Base-by-base conservation (phyloP, 179 eudicot species). In the Gypsophila paniculata region DNA sequence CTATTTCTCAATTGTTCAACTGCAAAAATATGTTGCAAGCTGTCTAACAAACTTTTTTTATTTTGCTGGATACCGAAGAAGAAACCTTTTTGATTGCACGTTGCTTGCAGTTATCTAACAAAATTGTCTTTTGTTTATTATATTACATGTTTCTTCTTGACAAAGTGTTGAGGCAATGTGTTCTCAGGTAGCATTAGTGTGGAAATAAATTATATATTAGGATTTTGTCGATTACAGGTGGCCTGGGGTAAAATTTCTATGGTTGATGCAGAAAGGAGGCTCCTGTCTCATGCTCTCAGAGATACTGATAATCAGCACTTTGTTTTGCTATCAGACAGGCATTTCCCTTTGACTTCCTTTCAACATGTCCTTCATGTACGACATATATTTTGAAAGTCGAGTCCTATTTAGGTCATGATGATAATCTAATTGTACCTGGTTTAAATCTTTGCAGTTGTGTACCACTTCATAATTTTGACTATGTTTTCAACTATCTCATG, bases 231-330 rank as follows among this genome's bases (percentile, higher is more conserved):
- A 59, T 61, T 72, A 39, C 81, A 84, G 87, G 87, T 84, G 21
- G 72, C 60, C 22, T 84, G 87, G 87, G 87, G 87, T 67, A 79
- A 75, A 72, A 81, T 84, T 76, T 81, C 85, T 8, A 84, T 84
- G 87, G 82, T 84, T 69, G 85, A 84, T 75, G 87, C 87, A 22
- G 87, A 84, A 74, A 84, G 85, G 67, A 81, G 87, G 75, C 87
- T 84, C 25, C 80, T 84, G 34, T 85, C 85, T 66, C 73, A 84
- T 75, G 87, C 87, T 26, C 87, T 84, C 70, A 81, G 71, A 57
- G 87, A 84, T 63, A 83, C 79, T 65, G 85, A 84, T 69, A 84
- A 81, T 39, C 87, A 84, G 79, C 85, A 84, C 51, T 84, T 84
- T 79, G 83, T 84, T 52, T 81, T 84, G 73, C 83, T 84, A 42